Evolutionary conservation across 2,329 filamentous ascomycete species (phyloP).

Genomic region (Microcera coccophila): DNA sequence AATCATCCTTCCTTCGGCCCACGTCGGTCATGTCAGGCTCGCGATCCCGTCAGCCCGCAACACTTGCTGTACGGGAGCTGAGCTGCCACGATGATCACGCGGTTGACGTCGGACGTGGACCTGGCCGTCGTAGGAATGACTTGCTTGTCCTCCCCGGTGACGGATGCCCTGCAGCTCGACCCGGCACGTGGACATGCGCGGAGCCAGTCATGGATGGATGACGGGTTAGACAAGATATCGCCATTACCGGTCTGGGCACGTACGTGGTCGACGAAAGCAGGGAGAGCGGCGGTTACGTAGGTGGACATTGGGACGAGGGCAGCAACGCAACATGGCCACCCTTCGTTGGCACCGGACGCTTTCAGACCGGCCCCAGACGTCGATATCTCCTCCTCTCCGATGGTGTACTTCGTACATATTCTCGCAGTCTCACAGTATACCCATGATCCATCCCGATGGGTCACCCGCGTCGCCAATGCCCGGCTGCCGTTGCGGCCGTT

Average conservation of each 20-base stretch:
- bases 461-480: too few species aligned
- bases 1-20: neutral
- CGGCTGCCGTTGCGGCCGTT: too few species aligned
- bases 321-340: slow-evolving; percentile 8
- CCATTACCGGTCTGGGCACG: neutral
- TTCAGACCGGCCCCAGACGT: neutral
- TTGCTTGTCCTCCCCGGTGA: neutral
- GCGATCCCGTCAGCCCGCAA: neutral
- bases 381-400: slow-evolving; percentile 5
- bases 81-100: neutral
- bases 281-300: neutral
- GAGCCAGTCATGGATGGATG: neutral
- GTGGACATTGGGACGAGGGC: neutral
- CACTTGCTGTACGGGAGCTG: too few species aligned
- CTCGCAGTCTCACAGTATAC: neutral
- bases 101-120: neutral
- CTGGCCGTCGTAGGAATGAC: neutral
- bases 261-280: neutral
- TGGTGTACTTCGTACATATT: too few species aligned
- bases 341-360: slow-evolving; percentile 6
- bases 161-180: neutral
- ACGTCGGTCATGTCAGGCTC: neutral
- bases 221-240: neutral
- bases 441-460: neutral
- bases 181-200: neutral